Conservation (phyloP, 2,329 filamentous ascomycete species). For the Fusarium marasasianum region DNA sequence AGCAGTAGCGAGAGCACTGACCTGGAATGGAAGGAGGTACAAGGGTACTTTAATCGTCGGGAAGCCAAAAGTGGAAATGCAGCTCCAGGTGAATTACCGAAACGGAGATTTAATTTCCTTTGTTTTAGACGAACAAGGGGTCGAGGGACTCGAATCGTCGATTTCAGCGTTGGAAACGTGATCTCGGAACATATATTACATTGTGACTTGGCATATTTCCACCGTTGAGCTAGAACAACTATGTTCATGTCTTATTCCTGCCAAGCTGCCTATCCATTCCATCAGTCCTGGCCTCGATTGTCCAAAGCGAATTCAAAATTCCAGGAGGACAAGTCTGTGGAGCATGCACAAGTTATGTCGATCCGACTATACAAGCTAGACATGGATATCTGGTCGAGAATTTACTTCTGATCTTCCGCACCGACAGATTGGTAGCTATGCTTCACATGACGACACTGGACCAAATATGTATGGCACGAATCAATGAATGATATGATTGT, state of each 20-base stretch:
- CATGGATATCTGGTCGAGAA: constrained; percentile 12
- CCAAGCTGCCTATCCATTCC: not conserved
- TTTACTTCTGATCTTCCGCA: not conserved
- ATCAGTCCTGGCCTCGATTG: not conserved
- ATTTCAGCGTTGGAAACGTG: not conserved
- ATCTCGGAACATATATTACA: not conserved
- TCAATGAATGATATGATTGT: not conserved
- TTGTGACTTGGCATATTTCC: not conserved
- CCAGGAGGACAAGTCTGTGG: not conserved
- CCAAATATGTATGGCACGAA: not conserved
- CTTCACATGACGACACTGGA: not conserved
- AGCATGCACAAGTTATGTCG: not conserved
- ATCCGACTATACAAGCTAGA: not conserved
- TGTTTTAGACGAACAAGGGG: constrained; percentile 17
- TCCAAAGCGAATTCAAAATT: not conserved
- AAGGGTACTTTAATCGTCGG: constrained; percentile 13
- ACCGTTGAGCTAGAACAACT: not conserved
- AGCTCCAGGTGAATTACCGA: constrained; percentile 7
- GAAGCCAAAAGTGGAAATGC: constrained; percentile 23
- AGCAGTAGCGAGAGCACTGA: constrained; percentile 30
- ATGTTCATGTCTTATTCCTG: not conserved
- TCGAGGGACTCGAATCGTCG: constrained; percentile 8
- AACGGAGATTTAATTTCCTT: constrained; percentile 30
- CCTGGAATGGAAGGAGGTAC: constrained; percentile 29
- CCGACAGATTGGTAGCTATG: not conserved